These are phyloP conservation scores for Parascedosporium putredinis DNA, from an alignment of 2,329 filamentous ascomycete species.

Conservation along the genomic window DNA sequence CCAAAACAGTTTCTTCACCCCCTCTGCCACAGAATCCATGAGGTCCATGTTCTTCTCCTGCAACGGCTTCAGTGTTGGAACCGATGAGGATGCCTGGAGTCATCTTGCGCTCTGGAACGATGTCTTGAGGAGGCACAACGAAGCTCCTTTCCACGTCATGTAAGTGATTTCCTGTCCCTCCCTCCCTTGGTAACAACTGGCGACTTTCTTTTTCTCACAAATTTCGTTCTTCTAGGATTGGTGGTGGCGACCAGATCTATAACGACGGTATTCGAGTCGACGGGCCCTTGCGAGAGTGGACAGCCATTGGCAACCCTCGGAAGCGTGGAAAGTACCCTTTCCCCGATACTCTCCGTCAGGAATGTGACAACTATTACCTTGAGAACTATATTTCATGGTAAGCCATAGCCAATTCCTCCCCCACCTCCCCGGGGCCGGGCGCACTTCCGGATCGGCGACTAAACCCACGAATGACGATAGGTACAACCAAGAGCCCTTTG, in stretches of 20 bases:
- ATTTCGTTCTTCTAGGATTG: constrained; percentile 36
- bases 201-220: neutral
- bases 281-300: constrained; percentile 75
- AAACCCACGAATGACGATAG: constrained; percentile 10
- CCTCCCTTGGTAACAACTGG: no score
- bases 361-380: constrained; percentile 84
- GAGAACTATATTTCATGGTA: constrained; percentile 74
- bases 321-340: constrained; percentile 74
- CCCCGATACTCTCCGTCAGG: constrained; percentile 64
- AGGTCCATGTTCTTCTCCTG: constrained; percentile 98
- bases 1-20: constrained; percentile 72
- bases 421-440: neutral
- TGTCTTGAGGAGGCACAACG: constrained; percentile 70
- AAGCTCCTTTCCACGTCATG: constrained; percentile 85
- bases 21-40: constrained; percentile 77
- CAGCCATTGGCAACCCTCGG: constrained; percentile 69
- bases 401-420: constrained; percentile 32
- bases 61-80: constrained; percentile 88
- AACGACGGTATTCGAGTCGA: constrained; percentile 84
- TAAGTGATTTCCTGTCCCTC: no score
- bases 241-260: constrained; percentile 93
- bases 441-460: neutral
- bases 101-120: constrained; percentile 95
- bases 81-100: constrained; percentile 75
- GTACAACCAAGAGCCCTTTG: constrained; percentile 75